These are phyloP conservation scores for Meyerozyma sp. DNA, from an alignment of 1,139 yeast genomes.

Conservation along the genomic window DNA sequence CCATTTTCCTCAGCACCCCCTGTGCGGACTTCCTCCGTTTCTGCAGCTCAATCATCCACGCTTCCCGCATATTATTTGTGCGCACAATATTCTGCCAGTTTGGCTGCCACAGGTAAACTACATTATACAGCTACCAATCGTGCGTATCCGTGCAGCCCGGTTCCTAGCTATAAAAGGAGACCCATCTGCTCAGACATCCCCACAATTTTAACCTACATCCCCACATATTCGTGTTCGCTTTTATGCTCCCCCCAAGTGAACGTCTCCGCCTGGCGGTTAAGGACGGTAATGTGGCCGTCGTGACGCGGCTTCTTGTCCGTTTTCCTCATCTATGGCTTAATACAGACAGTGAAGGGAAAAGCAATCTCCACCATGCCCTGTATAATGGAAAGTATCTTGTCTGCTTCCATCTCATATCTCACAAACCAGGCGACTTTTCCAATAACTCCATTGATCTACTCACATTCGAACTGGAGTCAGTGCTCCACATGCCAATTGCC, in stretches of 20 bases:
- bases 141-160: no score
- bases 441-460: constrained; percentile 27
- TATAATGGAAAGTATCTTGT: constrained; percentile 74
- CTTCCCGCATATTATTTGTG: no score
- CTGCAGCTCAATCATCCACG: no score
- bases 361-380: constrained; percentile 83
- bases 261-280: constrained; percentile 73
- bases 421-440: constrained; percentile 12
- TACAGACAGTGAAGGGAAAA: constrained; percentile 80
- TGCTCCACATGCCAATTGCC: constrained; percentile 69
- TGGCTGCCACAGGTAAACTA: no score
- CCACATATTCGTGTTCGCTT: constrained; percentile 15
- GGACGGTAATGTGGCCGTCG: constrained; percentile 68
- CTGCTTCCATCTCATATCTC: constrained; percentile 53
- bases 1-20: no score
- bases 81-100: no score
- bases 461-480: constrained; percentile 66
- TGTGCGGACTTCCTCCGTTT: no score
- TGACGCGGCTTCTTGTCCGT: constrained; percentile 61
- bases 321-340: constrained; percentile 77
- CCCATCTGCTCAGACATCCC: no score
- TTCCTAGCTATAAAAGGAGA: no score
- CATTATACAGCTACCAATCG: no score
- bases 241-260: constrained; percentile 57
- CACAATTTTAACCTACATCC: no score